Evolutionary conservation across 1,284 basidiomycete genomes (phyloP).

Genomic region (Anthracocystis walkeri): DNA sequence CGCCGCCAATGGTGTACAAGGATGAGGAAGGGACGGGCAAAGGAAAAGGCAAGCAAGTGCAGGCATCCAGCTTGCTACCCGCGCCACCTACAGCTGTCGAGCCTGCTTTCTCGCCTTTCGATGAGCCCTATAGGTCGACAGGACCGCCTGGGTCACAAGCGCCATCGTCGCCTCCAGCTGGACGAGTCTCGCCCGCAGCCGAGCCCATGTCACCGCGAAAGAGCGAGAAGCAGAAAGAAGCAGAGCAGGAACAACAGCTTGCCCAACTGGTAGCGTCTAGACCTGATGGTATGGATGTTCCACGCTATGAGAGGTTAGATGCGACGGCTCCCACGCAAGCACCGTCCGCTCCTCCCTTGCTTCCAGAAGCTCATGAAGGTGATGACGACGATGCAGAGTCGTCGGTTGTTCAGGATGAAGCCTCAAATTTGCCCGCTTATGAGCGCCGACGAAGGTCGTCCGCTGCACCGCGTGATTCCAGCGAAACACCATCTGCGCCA

Average conservation of each 20-base stretch:
- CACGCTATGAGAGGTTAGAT: constrained; percentile 25
- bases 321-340: neutral
- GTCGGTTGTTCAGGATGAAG: neutral
- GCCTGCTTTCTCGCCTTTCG: constrained; percentile 54
- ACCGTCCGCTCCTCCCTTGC: constrained; percentile 21
- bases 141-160: constrained; percentile 11
- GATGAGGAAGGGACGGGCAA: constrained; percentile 14
- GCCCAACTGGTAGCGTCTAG: constrained; percentile 35
- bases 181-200: neutral
- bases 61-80: constrained; percentile 29
- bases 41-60: constrained; percentile 14
- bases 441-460: constrained; percentile 9
- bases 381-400: constrained; percentile 4
- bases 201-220: constrained; percentile 17
- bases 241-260: constrained; percentile 39
- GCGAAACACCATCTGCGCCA: constrained; percentile 10
- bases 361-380: constrained; percentile 6
- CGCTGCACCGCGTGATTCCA: neutral
- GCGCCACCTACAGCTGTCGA: constrained; percentile 44
- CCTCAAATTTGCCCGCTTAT: constrained; percentile 18
- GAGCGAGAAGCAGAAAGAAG: constrained; percentile 46
- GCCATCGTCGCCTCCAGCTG: constrained; percentile 7
- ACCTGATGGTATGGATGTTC: constrained; percentile 28
- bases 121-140: constrained; percentile 46
- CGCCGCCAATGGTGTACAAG: neutral